These are phyloP conservation scores for Grosmannia clavigera DNA, from an alignment of 2,329 filamentous ascomycete species.

Conservation along the genomic window DNA sequence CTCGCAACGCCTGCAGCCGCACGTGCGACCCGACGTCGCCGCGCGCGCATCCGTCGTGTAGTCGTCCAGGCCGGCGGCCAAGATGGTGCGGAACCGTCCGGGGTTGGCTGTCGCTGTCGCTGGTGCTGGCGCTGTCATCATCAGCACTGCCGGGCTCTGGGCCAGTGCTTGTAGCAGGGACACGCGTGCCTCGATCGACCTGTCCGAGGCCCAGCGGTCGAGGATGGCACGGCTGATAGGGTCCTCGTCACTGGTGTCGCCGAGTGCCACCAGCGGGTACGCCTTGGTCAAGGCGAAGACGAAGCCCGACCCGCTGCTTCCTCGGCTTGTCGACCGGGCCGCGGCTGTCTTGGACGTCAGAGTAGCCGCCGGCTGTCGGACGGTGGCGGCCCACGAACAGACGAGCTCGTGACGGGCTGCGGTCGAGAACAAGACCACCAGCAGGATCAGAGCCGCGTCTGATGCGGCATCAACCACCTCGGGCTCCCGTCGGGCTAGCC, in stretches of 20 bases:
- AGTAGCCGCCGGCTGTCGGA: slow-evolving; percentile 20
- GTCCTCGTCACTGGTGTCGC: slow-evolving; percentile 13
- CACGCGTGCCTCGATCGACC: slow-evolving; percentile 37
- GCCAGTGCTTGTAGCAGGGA: slow-evolving; percentile 43
- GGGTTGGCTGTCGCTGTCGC: slow-evolving; percentile 13
- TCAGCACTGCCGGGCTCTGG: slow-evolving; percentile 29
- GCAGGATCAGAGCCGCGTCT: slow-evolving; percentile 35
- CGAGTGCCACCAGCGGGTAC: slow-evolving; percentile 26
- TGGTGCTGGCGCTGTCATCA: neutral
- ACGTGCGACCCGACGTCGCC: slow-evolving; percentile 87
- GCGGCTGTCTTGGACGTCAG: neutral
- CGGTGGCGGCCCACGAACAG: slow-evolving; percentile 31
- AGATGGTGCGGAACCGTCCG: slow-evolving; percentile 29
- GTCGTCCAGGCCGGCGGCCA: slow-evolving; percentile 59
- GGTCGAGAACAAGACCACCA: slow-evolving; percentile 25
- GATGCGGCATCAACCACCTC: slow-evolving; percentile 38
- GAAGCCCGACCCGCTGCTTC: slow-evolving; percentile 33
- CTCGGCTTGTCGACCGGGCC: neutral
- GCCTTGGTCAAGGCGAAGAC: slow-evolving; percentile 41
- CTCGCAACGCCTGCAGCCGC: slow-evolving; percentile 67
- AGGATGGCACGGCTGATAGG: slow-evolving; percentile 33
- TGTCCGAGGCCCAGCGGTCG: slow-evolving; percentile 39
- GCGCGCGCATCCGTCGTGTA: slow-evolving; percentile 80
- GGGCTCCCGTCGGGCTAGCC: slow-evolving; percentile 37
- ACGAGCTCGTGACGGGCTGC: slow-evolving; percentile 17